These are phyloP conservation scores for Plicaturopsis crispa DNA, from an alignment of 768 basidiomycete species.

Conservation along the genomic window DNA sequence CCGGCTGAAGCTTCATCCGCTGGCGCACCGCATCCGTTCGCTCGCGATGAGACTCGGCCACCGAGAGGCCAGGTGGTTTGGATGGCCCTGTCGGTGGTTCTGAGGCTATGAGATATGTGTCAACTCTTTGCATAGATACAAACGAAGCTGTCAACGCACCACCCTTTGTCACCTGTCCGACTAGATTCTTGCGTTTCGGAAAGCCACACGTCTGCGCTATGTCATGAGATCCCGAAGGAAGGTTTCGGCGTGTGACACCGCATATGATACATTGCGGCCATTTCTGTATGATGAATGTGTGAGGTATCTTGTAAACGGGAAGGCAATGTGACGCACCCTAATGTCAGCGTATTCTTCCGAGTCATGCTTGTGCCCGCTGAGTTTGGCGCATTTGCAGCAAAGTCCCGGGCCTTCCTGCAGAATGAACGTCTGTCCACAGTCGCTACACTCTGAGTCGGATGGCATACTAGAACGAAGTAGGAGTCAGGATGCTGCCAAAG, in stretches of 20 bases:
- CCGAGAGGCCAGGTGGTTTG: too few species aligned
- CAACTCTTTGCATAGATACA: too few species aligned
- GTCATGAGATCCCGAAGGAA: background rate
- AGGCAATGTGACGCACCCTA: background rate
- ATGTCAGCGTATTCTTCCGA: background rate
- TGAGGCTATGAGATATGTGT: too few species aligned
- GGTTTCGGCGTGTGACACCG: constrained; percentile 3
- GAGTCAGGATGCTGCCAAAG: too few species aligned
- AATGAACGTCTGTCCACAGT: background rate
- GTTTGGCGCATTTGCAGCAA: constrained; percentile 2
- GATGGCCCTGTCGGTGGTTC: too few species aligned
- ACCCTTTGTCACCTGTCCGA: background rate
- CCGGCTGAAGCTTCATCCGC: background rate
- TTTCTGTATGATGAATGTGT: background rate
- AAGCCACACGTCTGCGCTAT: constrained; percentile 1
- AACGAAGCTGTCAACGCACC: too few species aligned
- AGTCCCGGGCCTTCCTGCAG: background rate
- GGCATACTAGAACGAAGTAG: too few species aligned
- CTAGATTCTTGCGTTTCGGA: background rate
- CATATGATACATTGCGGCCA: constrained; percentile 3
- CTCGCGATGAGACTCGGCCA: background rate
- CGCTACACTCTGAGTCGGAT: background rate
- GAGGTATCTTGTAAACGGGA: too few species aligned
- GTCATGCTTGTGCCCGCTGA: background rate
- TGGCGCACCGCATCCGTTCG: background rate